These are phyloP conservation scores for Colletotrichum phormii DNA, from an alignment of 2,329 filamentous ascomycete species.

Conservation along the genomic window DNA sequence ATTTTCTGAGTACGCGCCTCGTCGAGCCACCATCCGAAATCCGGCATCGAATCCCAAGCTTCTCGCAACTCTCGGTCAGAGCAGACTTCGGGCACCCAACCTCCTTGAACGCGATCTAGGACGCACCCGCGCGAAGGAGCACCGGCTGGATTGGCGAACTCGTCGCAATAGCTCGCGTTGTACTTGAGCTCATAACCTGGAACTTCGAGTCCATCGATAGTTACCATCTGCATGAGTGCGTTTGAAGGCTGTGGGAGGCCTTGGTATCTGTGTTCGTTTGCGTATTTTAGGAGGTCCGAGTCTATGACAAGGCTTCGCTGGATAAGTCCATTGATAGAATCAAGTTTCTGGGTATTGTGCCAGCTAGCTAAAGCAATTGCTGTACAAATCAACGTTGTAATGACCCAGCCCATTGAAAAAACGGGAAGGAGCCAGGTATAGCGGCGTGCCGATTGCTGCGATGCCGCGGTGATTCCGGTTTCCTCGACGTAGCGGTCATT, in stretches of 20 bases:
- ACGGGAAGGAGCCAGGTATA: background rate
- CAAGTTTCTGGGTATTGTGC: background rate
- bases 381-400: background rate
- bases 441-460: background rate
- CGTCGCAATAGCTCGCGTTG: conserved; percentile 3
- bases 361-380: background rate
- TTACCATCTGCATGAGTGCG: background rate
- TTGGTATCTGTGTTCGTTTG: background rate
- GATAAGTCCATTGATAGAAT: background rate
- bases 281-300: background rate
- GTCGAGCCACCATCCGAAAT: background rate
- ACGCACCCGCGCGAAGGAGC: background rate
- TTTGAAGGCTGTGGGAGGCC: background rate
- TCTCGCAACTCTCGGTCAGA: background rate
- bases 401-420: background rate
- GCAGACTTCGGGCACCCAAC: background rate
- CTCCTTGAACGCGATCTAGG: background rate
- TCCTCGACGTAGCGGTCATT: background rate
- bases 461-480: background rate
- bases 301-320: background rate
- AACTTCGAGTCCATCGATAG: background rate
- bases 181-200: background rate
- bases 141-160: background rate
- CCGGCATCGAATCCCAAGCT: background rate
- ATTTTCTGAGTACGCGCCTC: background rate